These are phyloP conservation scores for Chalaropsis thielavioides DNA, from an alignment of 2,329 filamentous ascomycete species.

Conservation along the genomic window DNA sequence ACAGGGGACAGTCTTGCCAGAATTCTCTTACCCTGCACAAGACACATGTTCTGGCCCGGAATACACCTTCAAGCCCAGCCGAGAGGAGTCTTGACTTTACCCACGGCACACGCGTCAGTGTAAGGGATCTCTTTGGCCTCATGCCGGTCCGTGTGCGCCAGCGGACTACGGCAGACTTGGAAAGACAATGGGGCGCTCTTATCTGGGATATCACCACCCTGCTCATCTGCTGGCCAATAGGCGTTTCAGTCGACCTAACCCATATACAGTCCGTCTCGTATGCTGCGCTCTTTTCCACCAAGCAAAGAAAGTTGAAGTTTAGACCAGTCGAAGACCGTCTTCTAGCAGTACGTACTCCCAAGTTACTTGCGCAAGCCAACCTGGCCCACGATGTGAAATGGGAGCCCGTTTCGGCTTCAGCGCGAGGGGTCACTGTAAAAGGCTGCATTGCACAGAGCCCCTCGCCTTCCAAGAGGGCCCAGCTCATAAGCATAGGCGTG, in stretches of 20 bases:
- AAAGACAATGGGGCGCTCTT: conserved; percentile 52
- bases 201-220: conserved; percentile 45
- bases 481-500: conserved; percentile 72
- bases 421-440: conserved; percentile 44
- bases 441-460: conserved; percentile 61
- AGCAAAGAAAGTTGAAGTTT: not conserved
- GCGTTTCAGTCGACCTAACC: conserved; percentile 40
- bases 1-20: conserved; percentile 42
- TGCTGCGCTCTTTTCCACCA: not conserved
- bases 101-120: conserved; percentile 61
- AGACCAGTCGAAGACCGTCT: conserved; percentile 5
- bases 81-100: conserved; percentile 39
- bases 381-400: conserved; percentile 42
- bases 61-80: conserved; percentile 44
- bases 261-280: not conserved
- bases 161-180: conserved; percentile 39
- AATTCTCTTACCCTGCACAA: conserved; percentile 58
- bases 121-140: conserved; percentile 72
- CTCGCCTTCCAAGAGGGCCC: conserved; percentile 53
- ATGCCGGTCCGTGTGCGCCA: conserved; percentile 86
- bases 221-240: conserved; percentile 52
- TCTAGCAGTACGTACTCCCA: conserved; percentile 24
- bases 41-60: conserved; percentile 48
- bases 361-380: conserved; percentile 51
- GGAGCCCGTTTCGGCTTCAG: conserved; percentile 56